These are phyloP conservation scores for Hibiscus trionum DNA, from an alignment of 345 rosid species.

Conservation along the genomic window DNA sequence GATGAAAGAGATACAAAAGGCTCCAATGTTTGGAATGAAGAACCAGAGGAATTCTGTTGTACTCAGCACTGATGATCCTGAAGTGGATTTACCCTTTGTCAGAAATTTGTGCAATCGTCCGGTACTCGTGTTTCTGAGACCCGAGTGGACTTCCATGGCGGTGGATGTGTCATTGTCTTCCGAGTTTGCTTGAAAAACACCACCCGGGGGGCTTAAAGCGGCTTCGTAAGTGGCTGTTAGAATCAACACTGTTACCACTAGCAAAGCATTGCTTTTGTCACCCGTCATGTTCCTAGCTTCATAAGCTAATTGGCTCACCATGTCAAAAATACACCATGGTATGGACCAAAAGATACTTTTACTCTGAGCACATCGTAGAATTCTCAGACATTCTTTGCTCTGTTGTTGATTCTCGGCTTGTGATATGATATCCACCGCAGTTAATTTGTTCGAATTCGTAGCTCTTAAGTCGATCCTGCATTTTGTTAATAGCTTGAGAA, in stretches of 20 bases:
- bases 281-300: constrained; percentile 63
- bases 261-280: background rate
- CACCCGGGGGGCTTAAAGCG: background rate
- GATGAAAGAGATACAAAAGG: background rate
- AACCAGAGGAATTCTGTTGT: background rate
- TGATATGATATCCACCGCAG: background rate
- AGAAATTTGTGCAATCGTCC: too few relatives aligned
- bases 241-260: background rate
- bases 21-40: background rate
- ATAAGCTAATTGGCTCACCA: constrained; percentile 67
- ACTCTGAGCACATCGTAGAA: background rate
- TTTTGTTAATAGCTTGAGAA: background rate
- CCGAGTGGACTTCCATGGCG: background rate
- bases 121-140: background rate
- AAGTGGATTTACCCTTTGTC: background rate
- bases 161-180: background rate
- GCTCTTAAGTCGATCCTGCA: background rate
- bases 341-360: background rate
- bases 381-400: background rate
- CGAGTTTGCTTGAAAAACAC: background rate
- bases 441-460: background rate
- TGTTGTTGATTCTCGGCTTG: background rate
- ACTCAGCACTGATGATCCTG: background rate
- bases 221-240: background rate
- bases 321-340: background rate